Percentiles rank a stretch among this genome's conserved stretches.
phyloP scores from a whole-genome alignment of 2,329 filamentous ascomycete genomes.

The Aspergillus eucalypticola region DNA sequence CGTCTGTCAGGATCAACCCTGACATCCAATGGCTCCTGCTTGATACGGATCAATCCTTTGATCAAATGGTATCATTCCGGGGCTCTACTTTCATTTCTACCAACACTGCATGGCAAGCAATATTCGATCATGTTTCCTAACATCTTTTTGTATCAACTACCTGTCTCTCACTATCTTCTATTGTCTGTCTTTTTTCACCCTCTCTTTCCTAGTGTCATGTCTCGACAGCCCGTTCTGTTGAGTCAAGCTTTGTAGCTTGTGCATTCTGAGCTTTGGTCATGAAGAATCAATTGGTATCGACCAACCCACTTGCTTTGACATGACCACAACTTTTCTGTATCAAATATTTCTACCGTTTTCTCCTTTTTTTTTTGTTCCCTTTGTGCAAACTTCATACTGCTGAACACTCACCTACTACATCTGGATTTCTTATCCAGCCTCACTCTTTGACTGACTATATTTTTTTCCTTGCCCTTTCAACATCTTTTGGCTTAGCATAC shows the following conservation, averaged over 20 bases:
- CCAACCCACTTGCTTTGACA: no score
- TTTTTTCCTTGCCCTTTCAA: background rate
- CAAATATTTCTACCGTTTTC: background rate
- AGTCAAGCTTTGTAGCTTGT: background rate
- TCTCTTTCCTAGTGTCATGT: slow-evolving; percentile 3
- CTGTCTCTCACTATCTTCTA: slow-evolving; percentile 14
- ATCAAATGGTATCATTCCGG: slow-evolving; percentile 3
- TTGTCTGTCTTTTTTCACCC: slow-evolving; percentile 3
- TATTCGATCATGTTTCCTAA: slow-evolving; percentile 16
- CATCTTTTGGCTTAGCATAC: background rate
- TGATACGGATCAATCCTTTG: slow-evolving; percentile 11
- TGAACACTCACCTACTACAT: background rate
- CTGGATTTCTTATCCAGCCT: slow-evolving; percentile 1
- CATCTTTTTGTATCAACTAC: slow-evolving; percentile 18
- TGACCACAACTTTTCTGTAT: slow-evolving; percentile 1
- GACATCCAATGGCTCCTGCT: slow-evolving; percentile 12
- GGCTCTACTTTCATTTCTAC: slow-evolving; percentile 11
- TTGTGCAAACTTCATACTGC: background rate
- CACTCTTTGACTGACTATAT: background rate
- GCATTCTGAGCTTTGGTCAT: background rate
- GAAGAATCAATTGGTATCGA: background rate
- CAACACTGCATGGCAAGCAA: slow-evolving; percentile 13
- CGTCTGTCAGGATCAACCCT: slow-evolving; percentile 14
- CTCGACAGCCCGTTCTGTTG: background rate
- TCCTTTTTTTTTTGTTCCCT: background rate